Conservation (phyloP, 345 rosid genomes). For the Carallia brachiata region DNA sequence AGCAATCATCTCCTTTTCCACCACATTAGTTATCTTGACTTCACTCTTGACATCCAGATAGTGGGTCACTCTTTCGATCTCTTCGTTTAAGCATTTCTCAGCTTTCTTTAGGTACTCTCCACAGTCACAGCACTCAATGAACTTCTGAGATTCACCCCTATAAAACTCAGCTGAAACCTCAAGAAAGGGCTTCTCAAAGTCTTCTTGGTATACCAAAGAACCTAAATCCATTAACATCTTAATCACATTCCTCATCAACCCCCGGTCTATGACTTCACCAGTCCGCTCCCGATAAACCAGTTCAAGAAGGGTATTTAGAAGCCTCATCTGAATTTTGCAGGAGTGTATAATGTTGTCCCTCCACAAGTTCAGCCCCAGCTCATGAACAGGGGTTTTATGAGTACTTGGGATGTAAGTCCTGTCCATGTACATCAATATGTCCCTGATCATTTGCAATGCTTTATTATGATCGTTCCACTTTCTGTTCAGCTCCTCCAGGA, state of each 20-base stretch:
- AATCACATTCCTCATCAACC: slow-evolving; percentile 80
- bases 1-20: slow-evolving; percentile 98
- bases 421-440: slow-evolving; percentile 98
- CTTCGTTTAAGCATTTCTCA: slow-evolving; percentile 89
- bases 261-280: slow-evolving; percentile 91
- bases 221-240: slow-evolving; percentile 99
- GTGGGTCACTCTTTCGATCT: slow-evolving; percentile 89
- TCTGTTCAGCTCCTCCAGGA: slow-evolving; percentile 86
- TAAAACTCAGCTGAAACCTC: slow-evolving; percentile 93
- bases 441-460: slow-evolving; percentile 95
- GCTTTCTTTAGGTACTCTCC: slow-evolving; percentile 93
- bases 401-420: slow-evolving; percentile 80
- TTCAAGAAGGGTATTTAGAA: slow-evolving; percentile 78
- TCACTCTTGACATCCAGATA: slow-evolving; percentile 91
- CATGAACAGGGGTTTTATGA: slow-evolving; percentile 86
- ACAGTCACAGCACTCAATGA: slow-evolving; percentile 89
- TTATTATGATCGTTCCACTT: slow-evolving; percentile 98
- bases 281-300: slow-evolving; percentile 76
- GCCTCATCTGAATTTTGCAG: slow-evolving; percentile 70
- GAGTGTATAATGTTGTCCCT: slow-evolving; percentile 78
- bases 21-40: slow-evolving; percentile 84
- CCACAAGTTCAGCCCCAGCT: slow-evolving; percentile 89
- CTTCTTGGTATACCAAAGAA: slow-evolving; percentile 87
- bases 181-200: slow-evolving; percentile 90
- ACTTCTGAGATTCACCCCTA: slow-evolving; percentile 82